phyloP scores from a whole-genome alignment of 208 protist genomes.

The Herpetomonas samuelpessoai region DNA sequence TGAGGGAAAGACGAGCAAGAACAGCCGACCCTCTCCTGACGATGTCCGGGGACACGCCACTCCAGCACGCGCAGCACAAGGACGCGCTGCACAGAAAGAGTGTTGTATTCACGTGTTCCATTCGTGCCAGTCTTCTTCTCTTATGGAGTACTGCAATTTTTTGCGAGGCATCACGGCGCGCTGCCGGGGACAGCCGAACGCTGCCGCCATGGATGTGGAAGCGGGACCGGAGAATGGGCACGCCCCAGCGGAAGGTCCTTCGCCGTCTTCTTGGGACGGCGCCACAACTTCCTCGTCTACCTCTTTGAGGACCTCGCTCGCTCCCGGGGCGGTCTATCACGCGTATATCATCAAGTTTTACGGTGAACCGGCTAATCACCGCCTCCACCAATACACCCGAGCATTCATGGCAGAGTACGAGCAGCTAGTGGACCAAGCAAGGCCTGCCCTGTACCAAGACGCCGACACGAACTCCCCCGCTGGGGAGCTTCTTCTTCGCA shows the following conservation, averaged over 20 bases:
- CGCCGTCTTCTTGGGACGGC: too few species aligned
- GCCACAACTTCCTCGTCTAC: background rate
- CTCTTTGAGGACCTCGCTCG: background rate
- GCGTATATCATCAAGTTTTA: conserved; percentile 61
- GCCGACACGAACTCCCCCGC: background rate
- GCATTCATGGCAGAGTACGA: conserved; percentile 66
- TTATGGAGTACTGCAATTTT: background rate
- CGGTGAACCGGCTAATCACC: conserved; percentile 44
- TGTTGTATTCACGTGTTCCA: background rate
- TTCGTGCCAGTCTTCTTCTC: background rate
- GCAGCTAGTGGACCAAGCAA: conserved; percentile 10
- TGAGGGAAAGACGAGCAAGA: too few species aligned
- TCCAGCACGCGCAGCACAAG: too few species aligned
- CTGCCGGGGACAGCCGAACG: background rate
- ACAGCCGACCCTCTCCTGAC: too few species aligned
- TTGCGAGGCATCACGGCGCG: background rate
- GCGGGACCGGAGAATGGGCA: too few species aligned
- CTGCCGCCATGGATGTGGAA: background rate
- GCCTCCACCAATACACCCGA: conserved; percentile 37
- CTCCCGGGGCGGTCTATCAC: background rate
- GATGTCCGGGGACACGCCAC: too few species aligned
- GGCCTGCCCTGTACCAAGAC: background rate
- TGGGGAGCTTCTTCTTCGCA: background rate
- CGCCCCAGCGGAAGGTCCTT: too few species aligned
- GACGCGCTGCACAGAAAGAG: too few species aligned